Conservation (phyloP, 768 basidiomycete genomes). For the Pleurotus giganteus region DNA sequence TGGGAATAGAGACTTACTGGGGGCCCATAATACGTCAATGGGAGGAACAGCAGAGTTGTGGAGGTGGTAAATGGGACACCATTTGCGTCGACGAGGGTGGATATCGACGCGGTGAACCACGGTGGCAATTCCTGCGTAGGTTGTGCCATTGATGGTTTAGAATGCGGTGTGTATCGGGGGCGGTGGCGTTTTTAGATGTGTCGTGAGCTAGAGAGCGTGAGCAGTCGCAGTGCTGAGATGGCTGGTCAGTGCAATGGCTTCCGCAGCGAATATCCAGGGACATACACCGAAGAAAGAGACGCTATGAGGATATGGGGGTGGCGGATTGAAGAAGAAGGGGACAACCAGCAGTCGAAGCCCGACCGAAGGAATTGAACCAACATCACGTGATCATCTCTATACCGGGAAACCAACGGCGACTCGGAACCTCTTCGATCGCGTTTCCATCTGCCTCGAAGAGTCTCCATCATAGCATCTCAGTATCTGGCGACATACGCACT, state of each 20-base stretch:
- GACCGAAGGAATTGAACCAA: not conserved
- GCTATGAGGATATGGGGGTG: not conserved
- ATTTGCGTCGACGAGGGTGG: constrained; percentile 48
- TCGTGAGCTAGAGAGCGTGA: constrained; percentile 4
- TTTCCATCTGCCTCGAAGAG: too few relatives aligned
- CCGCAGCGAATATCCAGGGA: not conserved
- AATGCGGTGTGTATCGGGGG: not conserved
- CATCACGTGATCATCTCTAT: too few relatives aligned
- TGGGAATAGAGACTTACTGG: constrained; percentile 51
- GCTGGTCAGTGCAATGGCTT: not conserved
- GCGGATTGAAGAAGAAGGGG: not conserved
- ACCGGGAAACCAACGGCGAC: too few relatives aligned
- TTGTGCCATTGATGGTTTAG: constrained; percentile 40
- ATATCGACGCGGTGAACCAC: constrained; percentile 63
- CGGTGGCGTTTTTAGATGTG: not conserved
- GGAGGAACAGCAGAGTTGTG: constrained; percentile 57
- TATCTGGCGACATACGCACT: too few relatives aligned
- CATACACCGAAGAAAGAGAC: not conserved
- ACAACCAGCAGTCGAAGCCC: not conserved
- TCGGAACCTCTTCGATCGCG: too few relatives aligned
- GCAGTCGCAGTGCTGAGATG: not conserved
- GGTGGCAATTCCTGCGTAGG: constrained; percentile 69
- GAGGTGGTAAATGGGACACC: constrained; percentile 56
- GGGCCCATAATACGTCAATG: constrained; percentile 81
- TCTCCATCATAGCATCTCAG: too few relatives aligned